These are phyloP conservation scores for Heterobasidion parviporum DNA, from an alignment of 1,284 basidiomycete species.

Conservation along the genomic window DNA sequence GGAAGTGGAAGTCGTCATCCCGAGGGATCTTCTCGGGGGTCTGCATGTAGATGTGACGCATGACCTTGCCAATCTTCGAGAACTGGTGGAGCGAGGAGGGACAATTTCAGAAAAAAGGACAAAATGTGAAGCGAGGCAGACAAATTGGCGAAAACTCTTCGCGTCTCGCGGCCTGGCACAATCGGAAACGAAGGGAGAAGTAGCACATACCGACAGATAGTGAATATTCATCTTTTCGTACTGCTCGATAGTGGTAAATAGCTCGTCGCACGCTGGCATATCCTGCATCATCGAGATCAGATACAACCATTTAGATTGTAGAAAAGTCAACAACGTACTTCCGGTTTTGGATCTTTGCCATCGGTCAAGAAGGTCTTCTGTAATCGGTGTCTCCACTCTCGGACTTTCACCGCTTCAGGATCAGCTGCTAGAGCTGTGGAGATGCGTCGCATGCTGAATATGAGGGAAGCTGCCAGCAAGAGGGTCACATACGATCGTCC, in stretches of 20 bases:
- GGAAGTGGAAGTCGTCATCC: constrained; percentile 84
- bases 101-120: not conserved
- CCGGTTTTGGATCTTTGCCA: constrained; percentile 44
- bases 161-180: not conserved
- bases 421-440: constrained; percentile 45
- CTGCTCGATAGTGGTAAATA: constrained; percentile 79
- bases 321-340: constrained; percentile 27
- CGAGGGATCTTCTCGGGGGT: constrained; percentile 62
- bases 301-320: not conserved
- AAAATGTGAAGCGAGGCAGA: constrained; percentile 17
- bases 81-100: constrained; percentile 37
- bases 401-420: constrained; percentile 69
- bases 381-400: constrained; percentile 85
- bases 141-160: not conserved
- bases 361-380: constrained; percentile 83
- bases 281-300: constrained; percentile 38
- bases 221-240: constrained; percentile 81
- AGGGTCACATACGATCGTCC: constrained; percentile 35
- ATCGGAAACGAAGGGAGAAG: not conserved
- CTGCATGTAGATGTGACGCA: constrained; percentile 86
- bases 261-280: constrained; percentile 67
- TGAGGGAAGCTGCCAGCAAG: constrained; percentile 2
- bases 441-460: constrained; percentile 7
- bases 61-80: constrained; percentile 98
- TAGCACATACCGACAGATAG: constrained; percentile 55